phyloP scores from a whole-genome alignment of 1,139 yeast genomes.

The Debaryomyces udenii region DNA sequence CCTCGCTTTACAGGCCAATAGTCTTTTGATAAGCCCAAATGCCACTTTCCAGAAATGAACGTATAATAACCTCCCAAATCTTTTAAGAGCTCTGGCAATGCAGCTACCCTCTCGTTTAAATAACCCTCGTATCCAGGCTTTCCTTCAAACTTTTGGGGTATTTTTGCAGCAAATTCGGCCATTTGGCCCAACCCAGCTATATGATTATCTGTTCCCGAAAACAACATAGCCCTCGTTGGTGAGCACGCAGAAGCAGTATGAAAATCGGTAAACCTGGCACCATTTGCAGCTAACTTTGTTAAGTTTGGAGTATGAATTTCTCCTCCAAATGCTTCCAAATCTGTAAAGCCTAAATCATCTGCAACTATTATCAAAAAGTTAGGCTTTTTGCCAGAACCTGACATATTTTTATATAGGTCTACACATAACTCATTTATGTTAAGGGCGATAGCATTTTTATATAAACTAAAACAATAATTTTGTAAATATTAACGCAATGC shows the following conservation, averaged over 20 bases:
- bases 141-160: conserved; percentile 42
- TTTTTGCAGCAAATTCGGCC: conserved; percentile 48
- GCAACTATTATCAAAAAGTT: conserved; percentile 62
- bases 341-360: conserved; percentile 65
- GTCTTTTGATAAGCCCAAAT: conserved; percentile 51
- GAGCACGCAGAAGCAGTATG: conserved; percentile 70
- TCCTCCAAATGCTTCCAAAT: conserved; percentile 58
- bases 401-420: background rate
- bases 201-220: conserved; percentile 64
- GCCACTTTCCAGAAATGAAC: conserved; percentile 61
- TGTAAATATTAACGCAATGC: background rate
- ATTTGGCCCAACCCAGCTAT: conserved; percentile 65
- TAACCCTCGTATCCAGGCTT: conserved; percentile 63
- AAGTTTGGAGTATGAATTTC: conserved; percentile 62
- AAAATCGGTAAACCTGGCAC: conserved; percentile 56
- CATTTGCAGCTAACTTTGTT: conserved; percentile 43
- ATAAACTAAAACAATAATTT: too few species aligned
- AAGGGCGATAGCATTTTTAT: too few species aligned
- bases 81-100: conserved; percentile 53
- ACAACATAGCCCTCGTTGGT: conserved; percentile 63
- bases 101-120: conserved; percentile 54
- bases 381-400: conserved; percentile 21
- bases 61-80: conserved; percentile 52
- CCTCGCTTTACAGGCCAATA: conserved; percentile 57
- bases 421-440: background rate